These are phyloP conservation scores for Pistacia vera DNA, from an alignment of 345 rosid genomes.

Conservation along the genomic window DNA sequence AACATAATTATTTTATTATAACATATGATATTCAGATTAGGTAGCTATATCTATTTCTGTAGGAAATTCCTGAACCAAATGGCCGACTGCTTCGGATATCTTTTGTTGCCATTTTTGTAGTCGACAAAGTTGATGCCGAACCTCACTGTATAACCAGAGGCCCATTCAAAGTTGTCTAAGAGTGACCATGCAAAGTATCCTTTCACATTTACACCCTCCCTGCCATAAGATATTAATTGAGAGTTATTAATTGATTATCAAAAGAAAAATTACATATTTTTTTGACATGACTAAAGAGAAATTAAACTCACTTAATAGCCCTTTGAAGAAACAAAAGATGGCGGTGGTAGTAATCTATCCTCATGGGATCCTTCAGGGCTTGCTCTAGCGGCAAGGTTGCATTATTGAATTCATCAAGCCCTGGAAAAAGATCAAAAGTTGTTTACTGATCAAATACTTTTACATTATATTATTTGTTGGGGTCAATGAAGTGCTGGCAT, in stretches of 20 bases:
- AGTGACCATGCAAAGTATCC: conserved; percentile 54
- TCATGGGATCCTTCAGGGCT: conserved; percentile 36
- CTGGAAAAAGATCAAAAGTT: conserved; percentile 9
- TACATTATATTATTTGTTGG: not conserved
- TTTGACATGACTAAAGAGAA: too few species aligned
- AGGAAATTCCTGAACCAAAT: conserved; percentile 47
- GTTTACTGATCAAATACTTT: not conserved
- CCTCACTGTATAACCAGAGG: conserved; percentile 34
- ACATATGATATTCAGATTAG: too few species aligned
- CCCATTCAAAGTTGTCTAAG: conserved; percentile 49
- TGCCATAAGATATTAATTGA: conserved; percentile 9
- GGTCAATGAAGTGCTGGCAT: not conserved
- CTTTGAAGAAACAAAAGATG: conserved; percentile 33
- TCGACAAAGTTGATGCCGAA: conserved; percentile 47
- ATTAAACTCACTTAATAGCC: conserved; percentile 39
- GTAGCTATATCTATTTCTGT: not conserved
- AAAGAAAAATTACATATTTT: too few species aligned
- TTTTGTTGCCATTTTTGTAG: conserved; percentile 35
- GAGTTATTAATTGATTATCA: too few species aligned
- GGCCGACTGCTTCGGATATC: conserved; percentile 48
- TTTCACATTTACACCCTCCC: conserved; percentile 43
- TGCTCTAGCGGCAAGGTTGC: conserved; percentile 26
- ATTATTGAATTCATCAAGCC: conserved; percentile 37
- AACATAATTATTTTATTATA: too few species aligned
- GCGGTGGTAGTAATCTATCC: conserved; percentile 35